Conservation (phyloP, 2,329 filamentous ascomycete genomes). For the Plectosphaerella cucumerina region DNA sequence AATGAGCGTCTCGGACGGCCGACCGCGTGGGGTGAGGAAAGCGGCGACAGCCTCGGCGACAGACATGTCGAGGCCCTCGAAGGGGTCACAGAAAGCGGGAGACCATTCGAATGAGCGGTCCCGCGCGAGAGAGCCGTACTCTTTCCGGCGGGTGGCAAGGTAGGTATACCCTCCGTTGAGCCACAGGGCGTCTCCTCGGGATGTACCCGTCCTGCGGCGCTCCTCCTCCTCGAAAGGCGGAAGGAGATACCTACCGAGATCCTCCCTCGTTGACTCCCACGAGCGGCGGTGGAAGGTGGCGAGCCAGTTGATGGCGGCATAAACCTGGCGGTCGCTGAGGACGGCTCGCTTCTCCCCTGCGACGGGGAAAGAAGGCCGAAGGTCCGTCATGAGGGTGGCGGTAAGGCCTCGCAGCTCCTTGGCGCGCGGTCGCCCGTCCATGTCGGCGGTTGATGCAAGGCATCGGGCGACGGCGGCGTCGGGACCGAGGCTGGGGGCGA, state of each 20-base stretch:
- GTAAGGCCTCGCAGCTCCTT: slow-evolving; percentile 33
- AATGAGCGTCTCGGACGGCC: slow-evolving; percentile 50
- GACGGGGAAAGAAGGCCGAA: slow-evolving; percentile 49
- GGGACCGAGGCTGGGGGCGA: slow-evolving; percentile 43
- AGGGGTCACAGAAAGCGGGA: slow-evolving; percentile 36
- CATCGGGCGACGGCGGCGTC: slow-evolving; percentile 46
- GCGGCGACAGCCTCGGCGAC: slow-evolving; percentile 49
- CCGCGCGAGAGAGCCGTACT: slow-evolving; percentile 44
- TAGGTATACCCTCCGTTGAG: slow-evolving; percentile 67
- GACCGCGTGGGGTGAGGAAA: slow-evolving; percentile 41
- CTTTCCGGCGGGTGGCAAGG: slow-evolving; percentile 55
- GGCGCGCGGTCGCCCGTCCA: slow-evolving; percentile 17
- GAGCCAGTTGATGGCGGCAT: slow-evolving; percentile 57
- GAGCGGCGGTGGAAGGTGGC: slow-evolving; percentile 56
- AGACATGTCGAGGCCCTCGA: slow-evolving; percentile 19
- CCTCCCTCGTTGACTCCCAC: slow-evolving; percentile 30
- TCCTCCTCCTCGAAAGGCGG: slow-evolving; percentile 52
- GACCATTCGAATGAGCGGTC: slow-evolving; percentile 54
- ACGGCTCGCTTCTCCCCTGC: slow-evolving; percentile 48
- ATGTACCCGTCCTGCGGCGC: slow-evolving; percentile 17
- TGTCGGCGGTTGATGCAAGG: slow-evolving; percentile 36
- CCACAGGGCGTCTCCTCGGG: slow-evolving; percentile 40
- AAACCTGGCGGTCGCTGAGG: slow-evolving; percentile 42
- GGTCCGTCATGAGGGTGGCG: slow-evolving; percentile 55
- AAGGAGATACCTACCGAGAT: slow-evolving; percentile 34